phyloP scores from a whole-genome alignment of 352 stramenopile genomes.

The Globisporangium solare region DNA sequence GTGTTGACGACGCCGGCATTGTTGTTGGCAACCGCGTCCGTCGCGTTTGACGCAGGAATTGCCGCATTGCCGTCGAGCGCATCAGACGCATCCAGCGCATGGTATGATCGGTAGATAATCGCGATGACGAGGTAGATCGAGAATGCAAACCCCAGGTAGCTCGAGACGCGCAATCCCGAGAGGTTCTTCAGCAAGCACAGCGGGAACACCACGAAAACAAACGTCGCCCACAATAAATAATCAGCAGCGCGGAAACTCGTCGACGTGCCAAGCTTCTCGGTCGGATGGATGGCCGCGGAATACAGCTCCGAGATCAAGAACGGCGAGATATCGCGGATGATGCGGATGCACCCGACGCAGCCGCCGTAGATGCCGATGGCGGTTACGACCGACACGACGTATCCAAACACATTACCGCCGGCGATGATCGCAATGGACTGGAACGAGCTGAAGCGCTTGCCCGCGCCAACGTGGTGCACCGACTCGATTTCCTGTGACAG shows the following conservation, averaged over 20 bases:
- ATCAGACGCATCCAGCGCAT: conserved; percentile 11
- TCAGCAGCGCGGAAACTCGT: conserved; percentile 24
- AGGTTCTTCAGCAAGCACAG: conserved; percentile 71
- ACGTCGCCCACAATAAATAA: conserved; percentile 50
- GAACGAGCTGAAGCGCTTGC: conserved; percentile 53
- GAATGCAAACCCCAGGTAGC: conserved; percentile 64
- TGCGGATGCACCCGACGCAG: conserved; percentile 66
- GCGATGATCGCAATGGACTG: conserved; percentile 57
- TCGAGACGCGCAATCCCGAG: conserved; percentile 59
- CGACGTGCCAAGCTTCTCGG: conserved; percentile 12
- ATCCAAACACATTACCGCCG: conserved; percentile 41
- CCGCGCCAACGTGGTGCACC: conserved; percentile 38
- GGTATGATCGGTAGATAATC: conserved; percentile 50
- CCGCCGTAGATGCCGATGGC: conserved; percentile 65
- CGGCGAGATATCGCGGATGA: conserved; percentile 60
- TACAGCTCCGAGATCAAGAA: conserved; percentile 42
- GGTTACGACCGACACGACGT: conserved; percentile 62
- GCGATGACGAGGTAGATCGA: conserved; percentile 57
- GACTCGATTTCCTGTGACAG: conserved; percentile 42
- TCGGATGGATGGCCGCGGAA: conserved; percentile 3
- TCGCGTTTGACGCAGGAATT: background rate
- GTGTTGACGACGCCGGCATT: conserved; percentile 12
- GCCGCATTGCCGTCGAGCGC: conserved; percentile 9
- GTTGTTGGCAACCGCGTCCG: conserved; percentile 10
- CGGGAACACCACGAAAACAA: conserved; percentile 52